phyloP scores from a whole-genome alignment of 768 basidiomycete species.

The Lentinula raphanica region DNA sequence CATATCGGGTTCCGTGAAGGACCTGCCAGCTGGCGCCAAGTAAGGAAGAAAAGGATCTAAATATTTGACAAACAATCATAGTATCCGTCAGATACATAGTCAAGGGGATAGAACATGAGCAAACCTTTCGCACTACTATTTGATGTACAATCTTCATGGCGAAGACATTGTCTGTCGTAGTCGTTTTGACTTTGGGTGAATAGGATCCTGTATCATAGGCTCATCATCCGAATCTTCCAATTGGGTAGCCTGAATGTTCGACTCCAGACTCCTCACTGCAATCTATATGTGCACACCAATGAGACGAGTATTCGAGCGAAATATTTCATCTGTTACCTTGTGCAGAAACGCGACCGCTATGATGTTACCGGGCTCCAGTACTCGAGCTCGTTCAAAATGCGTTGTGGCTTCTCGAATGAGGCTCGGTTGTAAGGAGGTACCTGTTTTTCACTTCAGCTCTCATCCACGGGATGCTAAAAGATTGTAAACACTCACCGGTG shows the following conservation, averaged over 20 bases:
- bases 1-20: no score
- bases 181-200: conserved; percentile 28
- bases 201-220: conserved; percentile 18
- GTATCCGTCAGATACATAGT: no score
- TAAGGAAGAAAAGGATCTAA: no score
- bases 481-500: not conserved
- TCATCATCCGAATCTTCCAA: conserved; percentile 31
- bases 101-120: no score
- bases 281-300: not conserved
- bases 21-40: no score
- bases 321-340: conserved; percentile 32
- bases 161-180: conserved; percentile 16
- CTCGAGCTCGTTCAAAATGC: conserved; percentile 59
- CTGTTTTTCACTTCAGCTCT: not conserved
- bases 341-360: conserved; percentile 49
- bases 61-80: no score
- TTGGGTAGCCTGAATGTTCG: conserved; percentile 4
- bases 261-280: conserved; percentile 10
- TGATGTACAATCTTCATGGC: not conserved
- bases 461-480: not conserved
- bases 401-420: conserved; percentile 52
- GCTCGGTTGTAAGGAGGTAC: conserved; percentile 22
- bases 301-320: not conserved
- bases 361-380: conserved; percentile 52
- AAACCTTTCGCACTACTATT: no score